These are phyloP conservation scores for Ceratocystiopsis minuta DNA, from an alignment of 2,329 filamentous ascomycete species.

Conservation along the genomic window DNA sequence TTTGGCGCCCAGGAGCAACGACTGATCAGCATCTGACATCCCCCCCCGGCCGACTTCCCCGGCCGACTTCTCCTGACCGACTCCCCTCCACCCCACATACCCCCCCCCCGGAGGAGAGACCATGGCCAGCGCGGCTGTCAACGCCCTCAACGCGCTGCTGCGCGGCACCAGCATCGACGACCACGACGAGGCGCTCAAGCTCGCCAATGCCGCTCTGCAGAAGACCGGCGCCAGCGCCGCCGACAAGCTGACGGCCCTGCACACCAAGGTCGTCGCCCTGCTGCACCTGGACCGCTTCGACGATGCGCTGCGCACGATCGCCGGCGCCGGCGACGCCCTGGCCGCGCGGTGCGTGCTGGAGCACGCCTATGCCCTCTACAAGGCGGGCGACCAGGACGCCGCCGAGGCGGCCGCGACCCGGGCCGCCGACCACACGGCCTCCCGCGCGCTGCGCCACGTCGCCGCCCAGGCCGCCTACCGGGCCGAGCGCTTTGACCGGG, in stretches of 20 bases:
- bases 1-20: not conserved
- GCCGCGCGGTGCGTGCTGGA: constrained; percentile 46
- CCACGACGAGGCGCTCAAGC: constrained; percentile 54
- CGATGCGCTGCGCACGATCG: constrained; percentile 53
- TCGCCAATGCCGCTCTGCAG: constrained; percentile 34
- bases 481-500: constrained; percentile 52
- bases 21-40: too few species aligned
- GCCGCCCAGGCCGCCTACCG: constrained; percentile 56
- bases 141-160: constrained; percentile 35
- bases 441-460: constrained; percentile 29
- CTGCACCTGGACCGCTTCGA: constrained; percentile 70
- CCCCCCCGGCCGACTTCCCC: too few species aligned
- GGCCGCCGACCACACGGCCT: not conserved
- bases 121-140: constrained; percentile 20
- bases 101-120: not conserved
- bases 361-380: constrained; percentile 71
- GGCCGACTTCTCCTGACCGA: too few species aligned
- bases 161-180: constrained; percentile 42
- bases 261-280: constrained; percentile 55
- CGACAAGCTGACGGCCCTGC: constrained; percentile 33
- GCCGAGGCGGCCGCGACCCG: constrained; percentile 27
- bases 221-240: constrained; percentile 26
- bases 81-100: not conserved
- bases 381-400: constrained; percentile 49
- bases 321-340: constrained; percentile 42